Evolutionary conservation across 2,329 filamentous ascomycete genomes (phyloP), one percentile per base, ranked within the genome.

Genomic region (Boeremia exigua): DNA sequence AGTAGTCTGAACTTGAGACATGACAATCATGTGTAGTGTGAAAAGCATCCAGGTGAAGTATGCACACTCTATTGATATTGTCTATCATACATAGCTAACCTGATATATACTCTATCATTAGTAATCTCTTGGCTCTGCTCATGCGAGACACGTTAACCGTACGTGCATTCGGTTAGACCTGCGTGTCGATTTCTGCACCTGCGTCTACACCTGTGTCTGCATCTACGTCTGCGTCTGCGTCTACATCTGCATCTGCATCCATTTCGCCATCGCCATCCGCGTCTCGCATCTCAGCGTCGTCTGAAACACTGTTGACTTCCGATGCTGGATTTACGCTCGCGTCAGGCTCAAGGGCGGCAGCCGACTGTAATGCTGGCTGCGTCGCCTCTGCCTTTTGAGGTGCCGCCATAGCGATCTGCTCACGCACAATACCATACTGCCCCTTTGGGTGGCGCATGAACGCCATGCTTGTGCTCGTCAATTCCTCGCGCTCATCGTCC

Each of bases 151-250:
- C 19, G 19, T 23, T 5, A 23, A 5, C 5, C 19, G 5, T 23
- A 5, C 19, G 19, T 23, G 30, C 15, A n/a, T 19, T 10, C 8
- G 6, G 11, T 48, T 39, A 34, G 19, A 28, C 61, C 14, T 69
- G 65, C 33, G 60, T 45, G 27, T 71, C 67, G 4, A 66, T 63
- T 38, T 70, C 65, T 2, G 65, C 63, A 42, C 69, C 65, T 11
- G 27, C 7, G 11, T 62, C 42, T 12, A 59, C 56, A 17, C 50
- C 61, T 23, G 19, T 5, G 11, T 62, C 42, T 12, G 60, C 56
- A 17, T 52, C 61, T 23, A 5, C 63, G 39, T 70, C 65, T n/a
- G n/a, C n/a, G n/a, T 70, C 65, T 2, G 65, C 63, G 39, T 70
- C 65, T 11, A 27, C 7, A 12, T 62, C 42, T 12, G 60, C 56